Evolutionary conservation across 371 early-diverging fungal genomes (phyloP), one percentile per base, ranked within the genome.

Genomic region (Rhizopus sp.): DNA sequence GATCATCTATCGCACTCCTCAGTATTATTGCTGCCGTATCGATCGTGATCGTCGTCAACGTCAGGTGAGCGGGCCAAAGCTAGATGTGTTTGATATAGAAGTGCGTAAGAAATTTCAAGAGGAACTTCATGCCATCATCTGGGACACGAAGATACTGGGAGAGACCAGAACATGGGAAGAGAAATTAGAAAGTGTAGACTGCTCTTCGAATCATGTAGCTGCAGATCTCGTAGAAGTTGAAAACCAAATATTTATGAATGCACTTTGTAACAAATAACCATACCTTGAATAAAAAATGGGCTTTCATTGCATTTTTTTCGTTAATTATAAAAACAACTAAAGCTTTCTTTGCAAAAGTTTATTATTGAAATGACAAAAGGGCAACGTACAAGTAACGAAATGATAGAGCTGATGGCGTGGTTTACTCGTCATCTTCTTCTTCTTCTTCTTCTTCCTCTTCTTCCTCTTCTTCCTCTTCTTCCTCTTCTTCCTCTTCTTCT

Each of bases 11-110:
- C 80, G 83, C 17, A 72, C 83, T 3, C 70, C 79, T 0, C 83
- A 83, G 55, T 78, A 79, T 48, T 81, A 69, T 55, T 83, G 83
- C 59, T 83, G 83, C 42, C 75, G 80, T 37, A 61, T 72, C 0
- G 83, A 81, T 44, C 29, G 23, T 1, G 59, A 72, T 9, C 48
- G 50, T 12, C 64, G 75, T 23, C 50, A 66, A 3, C 68, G 83
- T 13, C 55, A 60, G 38, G 57, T 72, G 30, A 75, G 76, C 35
- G 65, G 78, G 0, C 60, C 66, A 2, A 57, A 80, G 16, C 60
- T 78, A 17, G 60, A 71, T n/a, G 60, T 63, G 6, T 83, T 77
- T 60, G 71, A 81, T 54, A 42, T 57, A 1, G 48, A 70, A 16
- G 70, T 69, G 0, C 34, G 62, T 30, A 17, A 42, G 8, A 50